phyloP scores from a whole-genome alignment of 2,329 filamentous ascomycete species.

The Aspergillus pseudoterreus region DNA sequence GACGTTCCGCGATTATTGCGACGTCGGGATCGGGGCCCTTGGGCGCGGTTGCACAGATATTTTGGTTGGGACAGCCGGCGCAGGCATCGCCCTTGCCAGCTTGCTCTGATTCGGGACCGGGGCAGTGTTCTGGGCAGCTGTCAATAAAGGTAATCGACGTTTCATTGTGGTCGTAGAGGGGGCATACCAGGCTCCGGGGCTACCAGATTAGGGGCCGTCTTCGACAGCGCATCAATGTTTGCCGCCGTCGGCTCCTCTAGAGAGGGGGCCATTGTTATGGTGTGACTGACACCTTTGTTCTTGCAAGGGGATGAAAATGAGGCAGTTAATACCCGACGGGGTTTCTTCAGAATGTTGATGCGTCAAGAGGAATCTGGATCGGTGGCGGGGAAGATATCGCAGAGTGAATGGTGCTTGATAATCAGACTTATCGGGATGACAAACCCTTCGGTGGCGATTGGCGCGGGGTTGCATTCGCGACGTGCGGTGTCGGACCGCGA shows the following conservation, averaged over 20 bases:
- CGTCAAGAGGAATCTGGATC: constrained; percentile 1
- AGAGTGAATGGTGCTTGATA: constrained; percentile 29
- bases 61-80: constrained; percentile 91
- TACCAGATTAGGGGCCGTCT: constrained; percentile 76
- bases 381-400: constrained; percentile 20
- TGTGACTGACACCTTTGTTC: neutral
- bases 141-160: constrained; percentile 2
- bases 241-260: constrained; percentile 70
- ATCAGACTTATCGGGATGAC: constrained; percentile 24
- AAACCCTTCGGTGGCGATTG: constrained; percentile 27
- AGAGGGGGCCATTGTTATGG: constrained; percentile 69
- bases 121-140: constrained; percentile 69
- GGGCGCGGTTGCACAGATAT: constrained; percentile 87
- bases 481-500: constrained; percentile 18
- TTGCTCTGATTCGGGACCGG: constrained; percentile 62
- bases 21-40: constrained; percentile 97
- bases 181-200: constrained; percentile 75
- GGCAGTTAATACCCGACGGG: neutral
- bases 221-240: constrained; percentile 71
- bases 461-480: neutral
- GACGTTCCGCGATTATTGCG: constrained; percentile 76
- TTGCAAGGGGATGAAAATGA: neutral
- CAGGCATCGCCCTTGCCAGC: constrained; percentile 73
- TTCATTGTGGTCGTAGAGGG: neutral
- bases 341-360: neutral